phyloP scores from a whole-genome alignment of 208 protist species.

The Trypanosoma brucei region DNA sequence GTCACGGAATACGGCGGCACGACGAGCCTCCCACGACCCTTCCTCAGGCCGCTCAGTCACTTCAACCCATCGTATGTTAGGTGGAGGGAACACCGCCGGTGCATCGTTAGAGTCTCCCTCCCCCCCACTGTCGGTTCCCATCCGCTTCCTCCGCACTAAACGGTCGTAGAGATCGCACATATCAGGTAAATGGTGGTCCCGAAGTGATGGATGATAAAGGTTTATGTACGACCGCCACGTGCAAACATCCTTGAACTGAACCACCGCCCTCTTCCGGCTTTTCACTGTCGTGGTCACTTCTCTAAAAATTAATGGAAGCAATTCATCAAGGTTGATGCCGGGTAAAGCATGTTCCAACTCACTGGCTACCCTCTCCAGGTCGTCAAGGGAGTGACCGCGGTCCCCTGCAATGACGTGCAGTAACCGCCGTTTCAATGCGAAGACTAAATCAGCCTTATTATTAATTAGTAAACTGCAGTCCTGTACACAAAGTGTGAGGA shows the following conservation, averaged over 20 bases:
- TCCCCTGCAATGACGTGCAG: conserved; percentile 14
- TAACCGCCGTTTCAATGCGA: conserved; percentile 1
- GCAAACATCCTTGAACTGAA: conserved; percentile 40
- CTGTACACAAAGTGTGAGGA: conserved; percentile 40
- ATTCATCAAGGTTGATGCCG: neutral
- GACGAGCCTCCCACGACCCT: conserved; percentile 19
- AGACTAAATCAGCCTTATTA: conserved; percentile 5
- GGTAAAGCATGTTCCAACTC: conserved; percentile 4
- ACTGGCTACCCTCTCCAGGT: neutral
- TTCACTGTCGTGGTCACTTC: conserved; percentile 38
- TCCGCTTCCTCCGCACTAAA: conserved; percentile 18
- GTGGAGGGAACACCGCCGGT: conserved; percentile 13
- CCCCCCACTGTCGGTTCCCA: neutral
- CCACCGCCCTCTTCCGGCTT: conserved; percentile 22
- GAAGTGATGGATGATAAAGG: conserved; percentile 38
- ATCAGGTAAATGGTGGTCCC: conserved; percentile 27
- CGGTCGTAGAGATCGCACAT: conserved; percentile 32
- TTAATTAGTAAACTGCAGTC: conserved; percentile 5
- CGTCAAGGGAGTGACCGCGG: conserved; percentile 1
- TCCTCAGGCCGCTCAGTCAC: conserved; percentile 19
- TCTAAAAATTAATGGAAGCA: conserved; percentile 24
- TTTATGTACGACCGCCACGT: conserved; percentile 44
- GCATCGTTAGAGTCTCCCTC: neutral
- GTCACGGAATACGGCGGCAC: conserved; percentile 39
- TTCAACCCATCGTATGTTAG: conserved; percentile 8